phyloP scores from a whole-genome alignment of 306 rosid species.

The Carpinus fangiana region DNA sequence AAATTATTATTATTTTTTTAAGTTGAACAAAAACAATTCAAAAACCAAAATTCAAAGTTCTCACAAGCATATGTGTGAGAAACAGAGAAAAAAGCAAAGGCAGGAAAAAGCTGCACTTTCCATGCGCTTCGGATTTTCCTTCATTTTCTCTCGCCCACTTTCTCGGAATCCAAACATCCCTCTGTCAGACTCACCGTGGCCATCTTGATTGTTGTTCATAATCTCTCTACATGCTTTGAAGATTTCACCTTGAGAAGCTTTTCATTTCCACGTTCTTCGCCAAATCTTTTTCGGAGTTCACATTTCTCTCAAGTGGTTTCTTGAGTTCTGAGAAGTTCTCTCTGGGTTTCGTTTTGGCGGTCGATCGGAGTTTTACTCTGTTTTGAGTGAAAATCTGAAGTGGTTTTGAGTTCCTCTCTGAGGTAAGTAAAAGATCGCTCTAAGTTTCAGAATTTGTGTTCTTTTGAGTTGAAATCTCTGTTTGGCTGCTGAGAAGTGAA shows the following conservation, averaged over 20 bases:
- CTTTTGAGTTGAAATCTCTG: constrained; percentile 10
- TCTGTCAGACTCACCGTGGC: constrained; percentile 26
- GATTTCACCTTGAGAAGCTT: constrained; percentile 20
- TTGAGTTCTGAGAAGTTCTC: constrained; percentile 1
- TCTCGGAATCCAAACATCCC: constrained; percentile 49
- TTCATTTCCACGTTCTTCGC: constrained; percentile 41
- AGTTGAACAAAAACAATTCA: background rate
- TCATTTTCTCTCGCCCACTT: constrained; percentile 36
- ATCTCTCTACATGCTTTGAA: constrained; percentile 15
- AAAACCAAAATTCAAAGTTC: constrained; percentile 1
- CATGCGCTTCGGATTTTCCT: constrained; percentile 40
- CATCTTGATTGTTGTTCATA: constrained; percentile 21
- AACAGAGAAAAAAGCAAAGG: constrained; percentile 28
- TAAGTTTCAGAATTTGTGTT: background rate
- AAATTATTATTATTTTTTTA: no score
- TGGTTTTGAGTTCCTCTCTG: constrained; percentile 13
- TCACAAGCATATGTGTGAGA: background rate
- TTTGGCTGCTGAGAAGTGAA: constrained; percentile 19
- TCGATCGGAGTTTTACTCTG: constrained; percentile 24
- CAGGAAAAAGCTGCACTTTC: constrained; percentile 54
- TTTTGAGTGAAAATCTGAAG: constrained; percentile 19
- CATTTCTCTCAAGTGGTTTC: constrained; percentile 21
- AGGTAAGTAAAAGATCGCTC: constrained; percentile 59
- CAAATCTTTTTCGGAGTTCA: constrained; percentile 18
- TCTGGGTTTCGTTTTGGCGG: constrained; percentile 10